phyloP scores from a whole-genome alignment of 169 alveolate genomes.

The Cryptosporidium meleagridis region DNA sequence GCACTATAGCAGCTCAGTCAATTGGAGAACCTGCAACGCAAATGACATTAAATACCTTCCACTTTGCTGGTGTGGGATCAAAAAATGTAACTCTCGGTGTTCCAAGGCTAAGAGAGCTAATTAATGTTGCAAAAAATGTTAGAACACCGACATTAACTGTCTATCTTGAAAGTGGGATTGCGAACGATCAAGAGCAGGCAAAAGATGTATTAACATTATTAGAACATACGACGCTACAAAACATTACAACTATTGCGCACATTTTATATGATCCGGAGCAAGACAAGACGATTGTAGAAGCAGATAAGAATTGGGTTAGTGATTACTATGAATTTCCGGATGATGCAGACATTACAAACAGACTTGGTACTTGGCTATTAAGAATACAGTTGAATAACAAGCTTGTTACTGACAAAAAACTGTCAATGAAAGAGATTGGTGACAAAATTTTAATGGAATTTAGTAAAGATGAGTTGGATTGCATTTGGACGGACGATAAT shows the following conservation, averaged over 20 bases:
- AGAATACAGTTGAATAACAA: constrained; percentile 94
- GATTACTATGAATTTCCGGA: constrained; percentile 95
- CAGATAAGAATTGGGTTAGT: constrained; percentile 94
- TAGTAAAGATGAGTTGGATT: constrained; percentile 90
- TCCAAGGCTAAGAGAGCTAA: constrained; percentile 98
- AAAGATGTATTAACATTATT: constrained; percentile 93
- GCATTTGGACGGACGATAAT: constrained; percentile 97
- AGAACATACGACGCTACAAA: constrained; percentile 95
- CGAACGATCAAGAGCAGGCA: constrained; percentile 91
- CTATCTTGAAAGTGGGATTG: constrained; percentile 88
- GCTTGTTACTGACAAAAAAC: constrained; percentile 94
- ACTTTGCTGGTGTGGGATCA: constrained; percentile 99
- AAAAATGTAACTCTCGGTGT: constrained; percentile 99
- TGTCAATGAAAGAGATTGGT: constrained; percentile 94
- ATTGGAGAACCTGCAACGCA: constrained; percentile 99
- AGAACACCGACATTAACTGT: constrained; percentile 98
- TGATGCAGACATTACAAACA: constrained; percentile 82
- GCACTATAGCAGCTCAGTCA: constrained; percentile 99
- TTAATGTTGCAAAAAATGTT: constrained; percentile 98
- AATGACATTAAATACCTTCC: constrained; percentile 99
- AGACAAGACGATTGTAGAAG: constrained; percentile 90
- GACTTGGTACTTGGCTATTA: constrained; percentile 93
- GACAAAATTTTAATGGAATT: constrained; percentile 90
- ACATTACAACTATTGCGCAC: constrained; percentile 91
- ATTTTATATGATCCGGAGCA: constrained; percentile 98